Base-by-base conservation (phyloP, 2,329 filamentous ascomycete species). In the Trichoderma simmonsii region DNA sequence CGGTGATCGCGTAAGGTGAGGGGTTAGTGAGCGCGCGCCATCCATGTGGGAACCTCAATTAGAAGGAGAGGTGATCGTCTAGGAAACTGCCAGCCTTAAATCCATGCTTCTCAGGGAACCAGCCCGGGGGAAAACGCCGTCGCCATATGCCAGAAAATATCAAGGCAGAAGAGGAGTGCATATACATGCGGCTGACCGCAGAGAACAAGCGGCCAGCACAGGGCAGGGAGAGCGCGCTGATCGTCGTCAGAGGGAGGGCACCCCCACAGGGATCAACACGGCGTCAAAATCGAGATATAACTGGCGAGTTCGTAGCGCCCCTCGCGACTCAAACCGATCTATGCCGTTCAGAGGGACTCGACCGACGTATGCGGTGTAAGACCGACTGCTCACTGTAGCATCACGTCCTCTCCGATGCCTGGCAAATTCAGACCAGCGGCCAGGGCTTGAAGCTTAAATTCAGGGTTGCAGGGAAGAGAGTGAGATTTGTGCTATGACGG, bases 391-490 rank as follows among this genome's bases (percentile, higher is more conserved):
- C 79, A 80, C 75, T 81, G 78, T 75, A 81, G 77, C 79, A 81
- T 79, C 65, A 79, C 79, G 77, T 86, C 84, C 74, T 87, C 85
- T 69, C 82, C 83, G 72, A 86, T 85, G 51, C 81, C 81, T 15
- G 80, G 82, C 71, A 81, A 77, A 64, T 78, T 82, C 72, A 86
- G 80, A 21, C 84, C 85, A 9, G 84, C 85, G 39, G 85, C 82
- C 48, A 83, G 76, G 56, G 81, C 81, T 61, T 83, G 81, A 18
- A 82, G 83, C 75, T 88, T 85, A 71, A 89, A 89, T 73, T 97
- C 94, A 0, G 94, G 94, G 78, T 97, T 97, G 85, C 95, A 98
- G 68, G 92, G 92, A 28, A 94, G 92, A 14, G 94, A 96, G 81
- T 98, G 92, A 74, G 91, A 89, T 82, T 93, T 93, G 84, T 91